Evolutionary conservation across 1,139 yeast species (phyloP).

Genomic region (Lodderomyces orthopsilosis): DNA sequence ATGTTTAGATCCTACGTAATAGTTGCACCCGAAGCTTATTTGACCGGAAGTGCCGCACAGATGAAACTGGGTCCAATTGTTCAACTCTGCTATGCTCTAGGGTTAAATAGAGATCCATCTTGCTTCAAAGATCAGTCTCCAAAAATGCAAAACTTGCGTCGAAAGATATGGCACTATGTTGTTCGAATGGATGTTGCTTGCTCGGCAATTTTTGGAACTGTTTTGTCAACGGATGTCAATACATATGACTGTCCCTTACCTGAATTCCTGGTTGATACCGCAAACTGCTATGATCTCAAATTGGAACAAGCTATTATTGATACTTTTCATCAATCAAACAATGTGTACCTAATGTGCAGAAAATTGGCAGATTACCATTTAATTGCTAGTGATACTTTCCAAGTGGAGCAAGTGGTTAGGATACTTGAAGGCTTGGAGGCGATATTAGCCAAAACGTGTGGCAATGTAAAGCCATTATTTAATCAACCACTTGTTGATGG

Average conservation of each 20-base stretch:
- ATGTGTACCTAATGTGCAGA: conserved; percentile 8
- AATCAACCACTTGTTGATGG: conserved; percentile 1
- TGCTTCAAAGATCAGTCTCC: conserved; percentile 21
- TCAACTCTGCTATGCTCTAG: conserved; percentile 49
- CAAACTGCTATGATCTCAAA: conserved; percentile 13
- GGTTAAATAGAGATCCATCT: conserved; percentile 52
- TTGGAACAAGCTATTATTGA: conserved; percentile 21
- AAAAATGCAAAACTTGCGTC: conserved; percentile 27
- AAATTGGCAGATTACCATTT: conserved; percentile 12
- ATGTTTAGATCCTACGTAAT: conserved; percentile 26
- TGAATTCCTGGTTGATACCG: conserved; percentile 15
- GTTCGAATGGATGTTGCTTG: conserved; percentile 19
- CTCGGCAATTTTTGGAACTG: conserved; percentile 16
- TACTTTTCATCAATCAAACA: conserved; percentile 13
- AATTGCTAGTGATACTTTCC: background rate
- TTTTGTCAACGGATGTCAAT: conserved; percentile 9
- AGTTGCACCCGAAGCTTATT: conserved; percentile 29
- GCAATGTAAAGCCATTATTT: conserved; percentile 7
- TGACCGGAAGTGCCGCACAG: conserved; percentile 17
- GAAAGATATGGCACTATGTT: conserved; percentile 44
- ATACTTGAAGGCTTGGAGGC: conserved; percentile 14
- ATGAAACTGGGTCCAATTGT: conserved; percentile 35
- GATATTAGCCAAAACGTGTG: conserved; percentile 8
- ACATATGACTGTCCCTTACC: conserved; percentile 26
- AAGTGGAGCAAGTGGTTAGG: conserved; percentile 11